A percentile compares a stretch with the other conserved stretches of the same genome.
Conservation (phyloP, 768 basidiomycete genomes). For the Lenzites betulinus region DNA sequence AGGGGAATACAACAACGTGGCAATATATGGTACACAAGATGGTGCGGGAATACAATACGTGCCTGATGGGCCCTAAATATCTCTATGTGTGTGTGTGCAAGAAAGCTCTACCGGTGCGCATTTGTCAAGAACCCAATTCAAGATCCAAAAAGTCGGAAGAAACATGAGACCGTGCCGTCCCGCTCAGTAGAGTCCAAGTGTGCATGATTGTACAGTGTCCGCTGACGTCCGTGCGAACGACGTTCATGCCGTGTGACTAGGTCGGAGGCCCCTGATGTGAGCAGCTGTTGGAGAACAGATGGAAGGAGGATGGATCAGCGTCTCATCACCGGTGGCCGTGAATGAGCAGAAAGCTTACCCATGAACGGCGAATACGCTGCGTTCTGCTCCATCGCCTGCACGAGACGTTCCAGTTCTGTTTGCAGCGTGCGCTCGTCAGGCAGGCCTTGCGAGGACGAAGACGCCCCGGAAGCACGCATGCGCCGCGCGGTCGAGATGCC, state of each 20-base stretch:
- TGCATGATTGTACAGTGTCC: neutral
- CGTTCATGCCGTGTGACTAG: constrained; percentile 1
- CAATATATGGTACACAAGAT: neutral
- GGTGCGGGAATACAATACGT: neutral
- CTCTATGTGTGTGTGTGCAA: neutral
- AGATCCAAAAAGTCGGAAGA: neutral
- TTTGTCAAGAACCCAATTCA: neutral
- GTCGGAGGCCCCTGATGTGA: constrained; percentile 13
- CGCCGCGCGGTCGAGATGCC: neutral
- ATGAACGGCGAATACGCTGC: constrained; percentile 14
- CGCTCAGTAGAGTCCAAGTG: neutral
- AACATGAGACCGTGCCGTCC: neutral
- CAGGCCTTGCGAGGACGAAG: neutral
- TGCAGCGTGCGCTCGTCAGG: constrained; percentile 16
- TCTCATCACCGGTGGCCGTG: neutral
- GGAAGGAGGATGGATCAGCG: constrained; percentile 4
- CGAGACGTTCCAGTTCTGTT: constrained; percentile 1
- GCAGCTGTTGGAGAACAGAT: constrained; percentile 10
- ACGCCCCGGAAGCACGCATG: neutral
- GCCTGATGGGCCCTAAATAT: neutral
- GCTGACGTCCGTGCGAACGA: neutral
- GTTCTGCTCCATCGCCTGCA: constrained; percentile 12
- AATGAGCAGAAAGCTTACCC: constrained; percentile 1
- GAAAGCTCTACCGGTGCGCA: neutral
- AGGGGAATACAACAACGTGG: neutral